Conservation (phyloP, 2,329 filamentous ascomycete species). For the Scedosporium apiospermum region DNA sequence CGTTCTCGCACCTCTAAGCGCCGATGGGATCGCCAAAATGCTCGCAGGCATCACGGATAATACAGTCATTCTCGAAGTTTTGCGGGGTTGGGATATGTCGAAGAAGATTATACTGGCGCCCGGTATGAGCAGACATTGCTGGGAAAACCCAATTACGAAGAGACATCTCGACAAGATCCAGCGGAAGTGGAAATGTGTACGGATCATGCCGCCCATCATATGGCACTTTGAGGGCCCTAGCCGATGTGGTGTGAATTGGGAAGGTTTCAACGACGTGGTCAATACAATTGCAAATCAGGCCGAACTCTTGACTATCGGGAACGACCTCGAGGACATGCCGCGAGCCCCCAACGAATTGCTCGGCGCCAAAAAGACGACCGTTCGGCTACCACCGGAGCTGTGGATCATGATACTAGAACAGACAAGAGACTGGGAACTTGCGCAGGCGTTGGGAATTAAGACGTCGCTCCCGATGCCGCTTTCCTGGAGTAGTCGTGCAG, state of each 20-base stretch:
- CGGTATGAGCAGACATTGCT: slow-evolving; percentile 82
- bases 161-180: slow-evolving; percentile 78
- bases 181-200: slow-evolving; percentile 79
- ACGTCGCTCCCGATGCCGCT: slow-evolving; percentile 63
- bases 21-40: slow-evolving; percentile 80
- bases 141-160: slow-evolving; percentile 83
- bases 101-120: slow-evolving; percentile 81
- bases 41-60: slow-evolving; percentile 67
- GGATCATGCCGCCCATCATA: slow-evolving; percentile 69
- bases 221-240: slow-evolving; percentile 61
- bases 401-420: slow-evolving; percentile 84
- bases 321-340: slow-evolving; percentile 52
- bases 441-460: slow-evolving; percentile 70
- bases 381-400: slow-evolving; percentile 67
- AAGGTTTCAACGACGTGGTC: slow-evolving; percentile 60
- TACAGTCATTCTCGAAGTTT: slow-evolving; percentile 67
- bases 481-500: slow-evolving; percentile 57
- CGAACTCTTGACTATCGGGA: slow-evolving; percentile 63
- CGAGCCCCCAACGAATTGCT: slow-evolving; percentile 20
- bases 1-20: slow-evolving; percentile 75
- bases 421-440: slow-evolving; percentile 83
- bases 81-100: slow-evolving; percentile 78
- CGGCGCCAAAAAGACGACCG: slow-evolving; percentile 22
- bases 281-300: slow-evolving; percentile 69
- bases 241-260: slow-evolving; percentile 46